phyloP scores from a whole-genome alignment of 2,329 filamentous ascomycete species.

The Calcarisporium arbuscula region DNA sequence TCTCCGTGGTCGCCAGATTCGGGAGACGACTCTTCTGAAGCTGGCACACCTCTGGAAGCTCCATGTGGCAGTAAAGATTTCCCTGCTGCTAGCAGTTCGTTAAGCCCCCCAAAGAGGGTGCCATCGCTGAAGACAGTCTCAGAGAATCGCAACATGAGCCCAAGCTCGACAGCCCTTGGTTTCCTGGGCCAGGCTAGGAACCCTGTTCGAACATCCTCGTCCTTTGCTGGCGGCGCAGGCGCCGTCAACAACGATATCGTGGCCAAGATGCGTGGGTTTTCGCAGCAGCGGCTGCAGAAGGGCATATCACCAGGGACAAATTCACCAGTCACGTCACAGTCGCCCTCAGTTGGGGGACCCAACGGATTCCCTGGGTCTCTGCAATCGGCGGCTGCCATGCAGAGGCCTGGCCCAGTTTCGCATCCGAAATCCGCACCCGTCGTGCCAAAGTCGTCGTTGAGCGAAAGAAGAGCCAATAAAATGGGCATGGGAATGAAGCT shows the following conservation, averaged over 20 bases:
- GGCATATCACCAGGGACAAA: slow-evolving; percentile 27
- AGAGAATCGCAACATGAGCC: slow-evolving; percentile 59
- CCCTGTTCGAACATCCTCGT: slow-evolving; percentile 36
- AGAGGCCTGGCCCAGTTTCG: slow-evolving; percentile 39
- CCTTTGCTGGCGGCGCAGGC: slow-evolving; percentile 23
- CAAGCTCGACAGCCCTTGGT: slow-evolving; percentile 79
- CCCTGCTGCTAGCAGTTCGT: too few species aligned
- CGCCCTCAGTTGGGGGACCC: slow-evolving; percentile 26
- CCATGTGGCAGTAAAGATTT: too few species aligned
- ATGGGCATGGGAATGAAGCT: slow-evolving; percentile 46
- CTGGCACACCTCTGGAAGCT: slow-evolving; percentile 42
- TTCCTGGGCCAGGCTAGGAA: slow-evolving; percentile 61
- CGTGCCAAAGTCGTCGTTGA: slow-evolving; percentile 52
- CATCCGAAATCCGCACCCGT: slow-evolving; percentile 49
- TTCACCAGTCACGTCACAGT: slow-evolving; percentile 23
- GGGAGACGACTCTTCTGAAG: slow-evolving; percentile 40
- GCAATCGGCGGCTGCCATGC: slow-evolving; percentile 32
- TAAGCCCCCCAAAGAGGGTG: slow-evolving; percentile 43
- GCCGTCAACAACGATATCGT: slow-evolving; percentile 35
- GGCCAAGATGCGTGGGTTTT: slow-evolving; percentile 42
- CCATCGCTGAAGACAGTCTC: slow-evolving; percentile 55
- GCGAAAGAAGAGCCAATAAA: slow-evolving; percentile 55
- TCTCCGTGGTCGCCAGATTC: slow-evolving; percentile 38
- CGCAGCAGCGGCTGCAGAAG: slow-evolving; percentile 39
- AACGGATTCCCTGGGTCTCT: slow-evolving; percentile 39